These are phyloP conservation scores for Suhomyces choctaworum DNA, from an alignment of 1,139 yeast genomes.

Conservation along the genomic window DNA sequence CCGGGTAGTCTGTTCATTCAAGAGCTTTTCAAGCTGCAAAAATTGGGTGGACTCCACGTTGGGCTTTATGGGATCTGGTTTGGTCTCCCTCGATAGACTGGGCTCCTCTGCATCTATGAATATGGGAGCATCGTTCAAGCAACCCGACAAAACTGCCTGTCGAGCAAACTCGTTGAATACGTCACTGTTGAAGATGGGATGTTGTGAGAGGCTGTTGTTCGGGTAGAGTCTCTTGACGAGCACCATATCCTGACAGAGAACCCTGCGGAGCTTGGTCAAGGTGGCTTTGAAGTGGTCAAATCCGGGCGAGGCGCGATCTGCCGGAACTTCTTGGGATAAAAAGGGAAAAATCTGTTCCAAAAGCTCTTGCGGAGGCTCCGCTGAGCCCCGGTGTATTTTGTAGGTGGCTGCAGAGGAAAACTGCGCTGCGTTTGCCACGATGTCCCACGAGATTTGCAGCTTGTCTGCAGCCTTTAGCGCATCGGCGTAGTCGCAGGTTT, in stretches of 20 bases:
- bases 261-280: conserved; percentile 25
- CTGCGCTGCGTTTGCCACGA: conserved; percentile 27
- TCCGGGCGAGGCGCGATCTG: conserved; percentile 5
- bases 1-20: conserved; percentile 10
- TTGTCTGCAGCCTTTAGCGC: conserved; percentile 14
- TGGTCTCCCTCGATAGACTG: background rate
- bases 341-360: conserved; percentile 34
- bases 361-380: conserved; percentile 32
- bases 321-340: conserved; percentile 17
- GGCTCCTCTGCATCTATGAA: background rate
- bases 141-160: conserved; percentile 17
- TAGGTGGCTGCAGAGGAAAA: conserved; percentile 24
- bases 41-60: background rate
- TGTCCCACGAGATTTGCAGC: conserved; percentile 18
- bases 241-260: conserved; percentile 39
- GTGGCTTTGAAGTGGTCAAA: conserved; percentile 20
- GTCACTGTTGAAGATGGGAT: conserved; percentile 29
- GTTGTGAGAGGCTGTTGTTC: conserved; percentile 26
- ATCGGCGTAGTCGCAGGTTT: conserved; percentile 15
- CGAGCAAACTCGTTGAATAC: conserved; percentile 24
- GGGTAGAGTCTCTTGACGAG: conserved; percentile 28
- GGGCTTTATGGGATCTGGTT: background rate
- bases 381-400: conserved; percentile 21
- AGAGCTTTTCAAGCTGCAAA: conserved; percentile 4
- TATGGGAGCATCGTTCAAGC: conserved; percentile 7